Percentiles rank a stretch among this genome's conserved stretches.
Evolutionary conservation across 2,329 filamentous ascomycete genomes (phyloP).

Genomic region (Diplodia seriata): DNA sequence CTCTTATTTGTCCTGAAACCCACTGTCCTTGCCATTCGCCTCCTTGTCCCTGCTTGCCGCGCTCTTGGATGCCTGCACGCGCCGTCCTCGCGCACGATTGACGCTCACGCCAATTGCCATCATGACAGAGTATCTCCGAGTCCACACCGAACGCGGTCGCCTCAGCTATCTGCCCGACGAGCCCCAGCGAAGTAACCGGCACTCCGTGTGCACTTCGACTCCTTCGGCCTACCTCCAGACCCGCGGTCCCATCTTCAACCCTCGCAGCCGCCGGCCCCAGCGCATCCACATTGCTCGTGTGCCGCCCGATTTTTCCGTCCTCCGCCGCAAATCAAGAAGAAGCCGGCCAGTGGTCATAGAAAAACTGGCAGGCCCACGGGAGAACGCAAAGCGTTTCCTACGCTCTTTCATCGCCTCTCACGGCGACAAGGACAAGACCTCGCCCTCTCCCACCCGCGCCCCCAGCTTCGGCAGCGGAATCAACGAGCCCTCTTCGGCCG

Average conservation of each 20-base stretch:
- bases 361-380: conserved; percentile 59
- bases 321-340: conserved; percentile 44
- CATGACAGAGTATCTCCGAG: conserved; percentile 50
- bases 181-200: conserved; percentile 35
- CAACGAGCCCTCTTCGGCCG: conserved; percentile 10
- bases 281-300: conserved; percentile 64
- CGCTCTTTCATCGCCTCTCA: conserved; percentile 54
- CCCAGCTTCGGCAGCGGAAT: conserved; percentile 34
- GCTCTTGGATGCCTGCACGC: conserved; percentile 21
- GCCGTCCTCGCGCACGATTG: conserved; percentile 17
- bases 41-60: conserved; percentile 19
- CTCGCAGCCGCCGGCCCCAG: conserved; percentile 60
- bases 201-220: conserved; percentile 37
- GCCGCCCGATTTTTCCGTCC: conserved; percentile 50
- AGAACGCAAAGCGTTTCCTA: conserved; percentile 59
- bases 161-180: conserved; percentile 49
- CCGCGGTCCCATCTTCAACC: conserved; percentile 52
- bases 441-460: conserved; percentile 38
- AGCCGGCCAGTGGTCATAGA: conserved; percentile 45
- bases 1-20: conserved; percentile 14
- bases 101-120: conserved; percentile 37
- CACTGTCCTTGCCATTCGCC: conserved; percentile 3
- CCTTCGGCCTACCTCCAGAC: conserved; percentile 30
- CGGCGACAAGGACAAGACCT: conserved; percentile 37
- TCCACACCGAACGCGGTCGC: conserved; percentile 49